Base-by-base conservation (phyloP, 352 stramenopile genomes). In the Phytophthora citrophthora region DNA sequence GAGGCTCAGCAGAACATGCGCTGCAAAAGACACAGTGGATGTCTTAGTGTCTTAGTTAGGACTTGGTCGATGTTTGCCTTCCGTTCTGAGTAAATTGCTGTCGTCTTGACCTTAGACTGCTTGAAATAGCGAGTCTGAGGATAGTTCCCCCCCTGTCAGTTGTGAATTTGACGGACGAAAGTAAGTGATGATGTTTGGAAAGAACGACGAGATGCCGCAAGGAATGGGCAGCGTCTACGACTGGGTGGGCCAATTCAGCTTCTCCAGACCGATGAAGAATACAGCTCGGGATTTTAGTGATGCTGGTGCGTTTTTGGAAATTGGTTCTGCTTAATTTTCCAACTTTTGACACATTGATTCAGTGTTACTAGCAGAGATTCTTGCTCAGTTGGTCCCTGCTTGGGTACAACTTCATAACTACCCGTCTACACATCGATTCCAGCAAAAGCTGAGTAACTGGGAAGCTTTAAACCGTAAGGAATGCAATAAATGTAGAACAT, bases 371-470 rank as follows among this genome's bases (percentile, higher is more conserved):
- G 78, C 78, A 8, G 76, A 88, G 51, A 59, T 85, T 54, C 56
- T 88, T 9, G 70, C 76, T 13, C 78, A 88, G 48, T 43, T 80
- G 36, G 60, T 76, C n/a, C 78, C 78, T 7, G 56, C 73, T 1
- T 83, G 71, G 68, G 71, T 83, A 13, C 67, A 85, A 20, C 61
- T 77, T 15, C 73, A 88, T 36, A 85, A 85, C 55, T 85, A 85
- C 36, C 64, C 74, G 1, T 67, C 68, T 5, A 66, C 78, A 1
- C 53, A 74, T 49, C 64, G 68, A 5, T 67, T 83, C 40, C 67
- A 83, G 57, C 78, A 85, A 44, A 88, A 88, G 41, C 41, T 80
- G 26, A 61, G 59, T 43, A 88, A 88, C 68, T 88, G 78, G 78
- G 78, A 88, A 39, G 72, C 72, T 4, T 62, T 88, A 15, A 88